Evolutionary conservation across 2,329 filamentous ascomycete species (phyloP).

Genomic region (Epichloe hybrida): DNA sequence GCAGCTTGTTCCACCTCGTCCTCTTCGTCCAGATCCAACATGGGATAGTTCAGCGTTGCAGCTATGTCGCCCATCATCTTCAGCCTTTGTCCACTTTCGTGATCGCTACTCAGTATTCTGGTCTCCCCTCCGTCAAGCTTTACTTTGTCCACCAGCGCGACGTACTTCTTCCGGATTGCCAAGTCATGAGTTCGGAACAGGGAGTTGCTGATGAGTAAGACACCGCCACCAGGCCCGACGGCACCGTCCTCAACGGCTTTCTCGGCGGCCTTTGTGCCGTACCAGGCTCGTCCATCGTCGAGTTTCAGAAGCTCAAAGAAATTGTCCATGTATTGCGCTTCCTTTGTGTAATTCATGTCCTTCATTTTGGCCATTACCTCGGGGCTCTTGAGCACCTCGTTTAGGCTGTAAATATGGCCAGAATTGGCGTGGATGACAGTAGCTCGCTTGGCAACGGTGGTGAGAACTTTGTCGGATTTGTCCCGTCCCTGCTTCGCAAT

Average conservation of each 20-base stretch:
- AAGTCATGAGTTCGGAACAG: conserved; percentile 78
- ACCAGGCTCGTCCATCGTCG: conserved; percentile 84
- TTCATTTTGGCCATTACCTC: conserved; percentile 66
- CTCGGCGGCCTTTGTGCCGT: conserved; percentile 72
- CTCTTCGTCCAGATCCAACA: conserved; percentile 67
- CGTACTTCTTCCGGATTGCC: conserved; percentile 63
- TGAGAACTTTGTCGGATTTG: conserved; percentile 54
- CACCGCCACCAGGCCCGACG: conserved; percentile 73
- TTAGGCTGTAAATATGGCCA: conserved; percentile 74
- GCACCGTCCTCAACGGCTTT: conserved; percentile 76
- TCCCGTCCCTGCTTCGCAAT: conserved; percentile 46
- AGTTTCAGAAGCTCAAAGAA: conserved; percentile 66
- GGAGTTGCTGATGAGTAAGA: conserved; percentile 74
- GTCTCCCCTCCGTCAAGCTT: conserved; percentile 76
- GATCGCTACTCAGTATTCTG: conserved; percentile 78
- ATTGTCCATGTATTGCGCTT: conserved; percentile 72
- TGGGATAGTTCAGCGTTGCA: conserved; percentile 78
- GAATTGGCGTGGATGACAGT: conserved; percentile 74
- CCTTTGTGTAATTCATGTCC: conserved; percentile 77
- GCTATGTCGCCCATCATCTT: conserved; percentile 79
- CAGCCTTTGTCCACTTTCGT: conserved; percentile 81
- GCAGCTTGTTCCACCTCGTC: conserved; percentile 28
- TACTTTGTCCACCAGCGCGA: conserved; percentile 78
- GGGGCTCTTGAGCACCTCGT: conserved; percentile 72
- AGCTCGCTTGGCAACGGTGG: conserved; percentile 45